phyloP scores from a whole-genome alignment of 2,329 filamentous ascomycete genomes.

The Aspergillus sp. region DNA sequence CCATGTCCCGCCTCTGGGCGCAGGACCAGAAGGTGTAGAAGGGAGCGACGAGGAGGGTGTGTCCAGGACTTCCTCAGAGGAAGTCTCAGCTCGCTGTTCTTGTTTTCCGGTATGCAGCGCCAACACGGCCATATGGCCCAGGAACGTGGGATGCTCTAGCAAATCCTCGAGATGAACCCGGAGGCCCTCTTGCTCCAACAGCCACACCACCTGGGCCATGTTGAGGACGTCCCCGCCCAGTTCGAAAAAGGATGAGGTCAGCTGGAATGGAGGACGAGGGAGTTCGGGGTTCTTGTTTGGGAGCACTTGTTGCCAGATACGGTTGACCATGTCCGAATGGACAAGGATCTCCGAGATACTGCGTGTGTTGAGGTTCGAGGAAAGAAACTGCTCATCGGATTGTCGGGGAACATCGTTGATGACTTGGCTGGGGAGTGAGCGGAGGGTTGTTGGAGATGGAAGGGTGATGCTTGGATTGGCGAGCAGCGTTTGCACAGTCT shows the following conservation, averaged over 20 bases:
- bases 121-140: conserved; percentile 41
- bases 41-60: neutral
- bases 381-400: conserved; percentile 33
- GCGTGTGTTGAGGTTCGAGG: conserved; percentile 35
- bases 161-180: conserved; percentile 40
- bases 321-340: conserved; percentile 39
- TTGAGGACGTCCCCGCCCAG: conserved; percentile 43
- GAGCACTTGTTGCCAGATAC: conserved; percentile 42
- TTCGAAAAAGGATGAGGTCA: conserved; percentile 43
- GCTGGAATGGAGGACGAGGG: conserved; percentile 27
- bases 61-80: neutral
- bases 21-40: neutral
- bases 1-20: conserved; percentile 20
- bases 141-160: conserved; percentile 41
- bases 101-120: conserved; percentile 27
- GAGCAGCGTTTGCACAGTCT: conserved; percentile 36
- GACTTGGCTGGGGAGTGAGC: conserved; percentile 31
- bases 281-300: conserved; percentile 18
- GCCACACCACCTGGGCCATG: conserved; percentile 41
- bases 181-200: conserved; percentile 41
- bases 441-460: conserved; percentile 32
- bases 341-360: conserved; percentile 39
- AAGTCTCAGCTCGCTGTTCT: conserved; percentile 11
- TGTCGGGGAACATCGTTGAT: conserved; percentile 26
- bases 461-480: conserved; percentile 34